phyloP scores from a whole-genome alignment of 441 rosid species.

The Erodium chrysanthum region DNA sequence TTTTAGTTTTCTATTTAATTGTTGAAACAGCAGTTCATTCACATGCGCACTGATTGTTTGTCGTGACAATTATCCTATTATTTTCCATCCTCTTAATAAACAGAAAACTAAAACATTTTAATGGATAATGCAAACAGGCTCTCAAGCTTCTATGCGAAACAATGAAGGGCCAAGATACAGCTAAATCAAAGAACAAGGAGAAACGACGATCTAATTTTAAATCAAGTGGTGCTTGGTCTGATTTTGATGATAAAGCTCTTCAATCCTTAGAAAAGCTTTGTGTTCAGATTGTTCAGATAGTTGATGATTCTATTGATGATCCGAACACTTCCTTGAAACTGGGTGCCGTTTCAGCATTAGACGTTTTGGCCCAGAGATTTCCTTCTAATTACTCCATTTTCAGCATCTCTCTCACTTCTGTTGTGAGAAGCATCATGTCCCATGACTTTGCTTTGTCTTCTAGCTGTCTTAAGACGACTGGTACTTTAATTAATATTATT shows the following conservation, averaged over 20 bases:
- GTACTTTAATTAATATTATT: constrained; percentile 70
- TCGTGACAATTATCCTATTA: background rate
- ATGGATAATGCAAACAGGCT: constrained; percentile 39
- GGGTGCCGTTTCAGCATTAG: constrained; percentile 71
- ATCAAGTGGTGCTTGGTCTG: constrained; percentile 40
- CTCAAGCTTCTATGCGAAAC: constrained; percentile 69
- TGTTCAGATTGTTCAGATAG: constrained; percentile 46
- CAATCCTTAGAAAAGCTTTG: constrained; percentile 59
- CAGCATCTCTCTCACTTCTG: constrained; percentile 58
- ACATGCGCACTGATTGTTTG: background rate
- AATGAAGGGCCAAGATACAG: constrained; percentile 41
- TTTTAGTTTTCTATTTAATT: constrained; percentile 4
- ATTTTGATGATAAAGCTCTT: constrained; percentile 43
- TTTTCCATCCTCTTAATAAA: background rate
- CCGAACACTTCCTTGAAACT: constrained; percentile 47
- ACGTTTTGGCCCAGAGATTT: constrained; percentile 58
- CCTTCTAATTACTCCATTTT: constrained; percentile 60
- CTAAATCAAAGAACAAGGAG: constrained; percentile 32
- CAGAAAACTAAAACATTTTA: constrained; percentile 9
- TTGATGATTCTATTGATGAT: constrained; percentile 45
- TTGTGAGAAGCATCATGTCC: constrained; percentile 55
- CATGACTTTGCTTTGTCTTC: constrained; percentile 50
- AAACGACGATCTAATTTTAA: constrained; percentile 25
- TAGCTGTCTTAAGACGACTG: constrained; percentile 67
- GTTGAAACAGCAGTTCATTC: constrained; percentile 6